Evolutionary conservation across 192 early-diverging fungal genomes (phyloP), one percentile per base, ranked within the genome.

Genomic region (Gonapodya sp.): DNA sequence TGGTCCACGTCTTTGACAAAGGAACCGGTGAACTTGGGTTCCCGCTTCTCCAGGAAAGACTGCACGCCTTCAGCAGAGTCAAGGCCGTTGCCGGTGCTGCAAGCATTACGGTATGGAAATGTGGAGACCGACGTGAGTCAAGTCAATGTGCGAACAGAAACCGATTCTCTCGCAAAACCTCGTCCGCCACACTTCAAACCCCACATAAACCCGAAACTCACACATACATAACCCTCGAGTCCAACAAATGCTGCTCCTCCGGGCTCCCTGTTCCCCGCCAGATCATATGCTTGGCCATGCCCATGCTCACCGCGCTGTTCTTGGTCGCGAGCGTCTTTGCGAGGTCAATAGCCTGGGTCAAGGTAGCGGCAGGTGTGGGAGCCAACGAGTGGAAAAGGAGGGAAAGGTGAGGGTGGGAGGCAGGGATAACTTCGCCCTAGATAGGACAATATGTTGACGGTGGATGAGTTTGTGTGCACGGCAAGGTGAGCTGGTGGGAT

Each of bases 211-310:
- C 46, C 24, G 8, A 8, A 24, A 64, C 46, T 64, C 46, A 64
- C 46, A 33, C 32, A 31, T 80, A 35, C 77, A 80, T 82, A 8
- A 30, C 81, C 78, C 36, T 82, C 78, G 77, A 80, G 75, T 82
- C 81, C 32, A 82, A 35, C 79, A 82, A 36, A 36, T 82, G 81
- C 78, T 78, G 75, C 36, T 80, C 81, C 81, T 82, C 81, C 0
- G 81, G 79, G 8, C 78, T 81, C 24, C 14, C 78, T 0, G 0
- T 36, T 14, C 80, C 73, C 34, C 33, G 8, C 81, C 81, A 82
- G 31, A 82, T 36, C 18, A 82, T 31, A 30, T 31, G 77, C 34
- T 77, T 77, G 75, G 34, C 75, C 75, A 77, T 2, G 8, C 18
- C 75, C 30, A 18, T 32, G 31, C 30, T 32, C 18, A 77, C 30